Evolutionary conservation across 352 stramenopile genomes (phyloP).

Genomic region (Globisporangium spinosum): DNA sequence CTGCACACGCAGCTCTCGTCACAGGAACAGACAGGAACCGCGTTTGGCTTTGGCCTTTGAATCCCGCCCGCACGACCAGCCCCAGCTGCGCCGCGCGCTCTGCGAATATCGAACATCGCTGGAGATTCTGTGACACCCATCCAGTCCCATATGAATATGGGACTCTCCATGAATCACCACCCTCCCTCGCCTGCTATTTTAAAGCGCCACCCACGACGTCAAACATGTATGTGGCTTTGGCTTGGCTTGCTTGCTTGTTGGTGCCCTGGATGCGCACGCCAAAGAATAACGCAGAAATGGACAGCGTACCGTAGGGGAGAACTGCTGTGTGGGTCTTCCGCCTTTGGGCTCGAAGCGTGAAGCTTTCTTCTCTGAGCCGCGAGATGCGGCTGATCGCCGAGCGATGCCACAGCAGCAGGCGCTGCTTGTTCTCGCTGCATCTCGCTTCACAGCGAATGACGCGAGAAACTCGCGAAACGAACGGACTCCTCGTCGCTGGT

Average conservation of each 20-base stretch:
- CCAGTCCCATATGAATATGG: too few relatives aligned
- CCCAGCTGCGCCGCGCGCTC: neutral
- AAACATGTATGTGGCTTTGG: neutral
- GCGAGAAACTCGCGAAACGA: conserved; percentile 4
- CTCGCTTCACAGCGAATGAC: neutral
- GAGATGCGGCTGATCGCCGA: conserved; percentile 8
- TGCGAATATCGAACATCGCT: conserved; percentile 3
- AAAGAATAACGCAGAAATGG: neutral
- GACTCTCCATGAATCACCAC: neutral
- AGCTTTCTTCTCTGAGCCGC: neutral
- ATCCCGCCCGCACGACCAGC: neutral
- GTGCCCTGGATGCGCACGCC: too few relatives aligned
- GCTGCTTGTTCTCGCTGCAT: neutral
- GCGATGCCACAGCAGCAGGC: neutral
- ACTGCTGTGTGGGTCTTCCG: neutral
- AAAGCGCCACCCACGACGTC: neutral
- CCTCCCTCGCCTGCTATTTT: neutral
- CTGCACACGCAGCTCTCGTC: neutral
- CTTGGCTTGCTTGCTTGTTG: neutral
- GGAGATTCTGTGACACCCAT: conserved; percentile 11
- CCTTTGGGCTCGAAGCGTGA: neutral
- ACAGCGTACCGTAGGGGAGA: neutral
- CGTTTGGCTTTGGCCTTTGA: neutral
- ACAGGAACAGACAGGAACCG: conserved; percentile 1
- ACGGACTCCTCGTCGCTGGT: conserved; percentile 16